Conservation (phyloP, 2,329 filamentous ascomycete species). For the Colletotrichum sp. region DNA sequence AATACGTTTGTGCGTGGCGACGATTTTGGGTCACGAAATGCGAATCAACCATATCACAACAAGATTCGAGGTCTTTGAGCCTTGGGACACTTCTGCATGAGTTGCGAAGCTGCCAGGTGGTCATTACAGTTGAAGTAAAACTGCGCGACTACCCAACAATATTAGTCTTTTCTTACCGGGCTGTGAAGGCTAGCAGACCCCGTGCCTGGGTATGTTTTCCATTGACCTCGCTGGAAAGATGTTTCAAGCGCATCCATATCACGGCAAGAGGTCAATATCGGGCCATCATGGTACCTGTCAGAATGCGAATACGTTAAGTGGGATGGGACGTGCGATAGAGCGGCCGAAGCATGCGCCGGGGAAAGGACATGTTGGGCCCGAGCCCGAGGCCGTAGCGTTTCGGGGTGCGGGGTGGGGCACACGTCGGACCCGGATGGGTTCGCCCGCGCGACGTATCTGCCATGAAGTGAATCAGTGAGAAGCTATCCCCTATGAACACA, state of each 20-base stretch:
- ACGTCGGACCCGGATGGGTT: background rate
- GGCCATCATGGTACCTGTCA: background rate
- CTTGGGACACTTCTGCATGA: background rate
- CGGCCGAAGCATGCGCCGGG: background rate
- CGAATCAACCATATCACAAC: background rate
- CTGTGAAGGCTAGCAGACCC: background rate
- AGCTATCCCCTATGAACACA: too few species aligned
- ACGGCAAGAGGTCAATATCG: fast-evolving
- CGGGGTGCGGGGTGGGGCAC: background rate
- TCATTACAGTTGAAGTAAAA: background rate
- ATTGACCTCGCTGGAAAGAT: background rate
- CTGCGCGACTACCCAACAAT: fast-evolving
- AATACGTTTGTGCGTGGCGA: background rate
- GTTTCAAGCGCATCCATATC: background rate
- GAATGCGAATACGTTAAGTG: background rate
- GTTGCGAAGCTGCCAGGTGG: background rate
- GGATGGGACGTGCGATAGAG: background rate
- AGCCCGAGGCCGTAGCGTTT: background rate
- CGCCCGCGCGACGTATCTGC: background rate
- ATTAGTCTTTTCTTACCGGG: background rate
- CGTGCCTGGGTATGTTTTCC: background rate
- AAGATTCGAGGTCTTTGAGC: background rate
- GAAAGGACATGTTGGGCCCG: background rate
- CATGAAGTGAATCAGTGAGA: fast-evolving
- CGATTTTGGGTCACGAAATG: background rate